These are phyloP conservation scores for Acrocalymma vagum DNA, from an alignment of 2,329 filamentous ascomycete genomes.

Conservation along the genomic window DNA sequence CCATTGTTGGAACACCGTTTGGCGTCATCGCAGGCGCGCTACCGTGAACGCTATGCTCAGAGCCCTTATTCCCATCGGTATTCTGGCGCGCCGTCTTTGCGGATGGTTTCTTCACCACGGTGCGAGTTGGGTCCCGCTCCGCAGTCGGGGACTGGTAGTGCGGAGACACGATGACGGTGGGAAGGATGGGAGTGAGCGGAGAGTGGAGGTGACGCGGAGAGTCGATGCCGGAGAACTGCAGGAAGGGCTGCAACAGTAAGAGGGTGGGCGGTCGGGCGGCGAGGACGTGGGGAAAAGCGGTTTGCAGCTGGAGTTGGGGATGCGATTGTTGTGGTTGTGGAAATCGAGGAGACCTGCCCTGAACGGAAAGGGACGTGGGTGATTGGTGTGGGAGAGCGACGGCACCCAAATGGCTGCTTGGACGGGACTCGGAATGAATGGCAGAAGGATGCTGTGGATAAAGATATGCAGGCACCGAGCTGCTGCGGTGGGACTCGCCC, in stretches of 20 bases:
- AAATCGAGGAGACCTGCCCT: too few relatives aligned
- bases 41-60: conserved; percentile 39
- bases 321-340: too few relatives aligned
- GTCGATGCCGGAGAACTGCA: conserved; percentile 40
- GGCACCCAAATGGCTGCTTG: conserved; percentile 16
- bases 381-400: conserved; percentile 16
- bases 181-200: conserved; percentile 21
- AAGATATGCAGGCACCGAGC: conserved; percentile 27
- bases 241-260: conserved; percentile 35
- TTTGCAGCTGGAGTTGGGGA: conserved; percentile 19
- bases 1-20: conserved; percentile 37
- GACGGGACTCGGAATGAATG: conserved; percentile 23
- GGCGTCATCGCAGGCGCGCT: conserved; percentile 50
- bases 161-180: conserved; percentile 51
- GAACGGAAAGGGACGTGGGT: conserved; percentile 9
- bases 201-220: conserved; percentile 24
- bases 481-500: conserved; percentile 32
- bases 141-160: conserved; percentile 41
- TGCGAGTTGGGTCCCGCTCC: conserved; percentile 41
- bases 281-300: conserved; percentile 11
- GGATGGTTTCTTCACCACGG: conserved; percentile 38
- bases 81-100: conserved; percentile 36
- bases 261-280: conserved; percentile 24
- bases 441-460: conserved; percentile 29
- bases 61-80: conserved; percentile 48